Conservation (phyloP, 2,329 filamentous ascomycete species). For the Diatrype stigma region DNA sequence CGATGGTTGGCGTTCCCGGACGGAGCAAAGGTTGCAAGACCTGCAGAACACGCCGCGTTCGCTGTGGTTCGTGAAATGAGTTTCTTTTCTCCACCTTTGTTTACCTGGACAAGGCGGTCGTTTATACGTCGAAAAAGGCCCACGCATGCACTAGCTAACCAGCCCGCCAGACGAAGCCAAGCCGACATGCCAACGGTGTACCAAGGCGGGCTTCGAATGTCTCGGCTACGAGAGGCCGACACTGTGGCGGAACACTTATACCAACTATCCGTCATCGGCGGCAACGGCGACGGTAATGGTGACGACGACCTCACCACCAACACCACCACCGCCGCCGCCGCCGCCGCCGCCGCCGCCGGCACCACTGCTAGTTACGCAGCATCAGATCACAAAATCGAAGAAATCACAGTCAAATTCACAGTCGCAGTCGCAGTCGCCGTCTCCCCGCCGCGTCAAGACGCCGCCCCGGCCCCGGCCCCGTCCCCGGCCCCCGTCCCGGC, state of each 20-base stretch:
- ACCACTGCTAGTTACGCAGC: no score
- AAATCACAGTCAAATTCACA: not conserved
- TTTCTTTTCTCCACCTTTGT: not conserved
- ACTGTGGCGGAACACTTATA: slow-evolving; percentile 15
- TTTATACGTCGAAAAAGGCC: no score
- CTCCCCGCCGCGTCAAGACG: no score
- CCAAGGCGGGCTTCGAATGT: slow-evolving; percentile 14
- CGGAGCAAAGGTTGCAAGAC: slow-evolving; percentile 17
- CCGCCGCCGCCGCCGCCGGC: no score
- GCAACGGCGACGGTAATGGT: not conserved
- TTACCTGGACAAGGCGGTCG: no score
- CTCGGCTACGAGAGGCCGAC: slow-evolving; percentile 14
- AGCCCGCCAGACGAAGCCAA: slow-evolving; percentile 15
- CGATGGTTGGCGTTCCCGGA: slow-evolving; percentile 17
- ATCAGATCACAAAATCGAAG: no score
- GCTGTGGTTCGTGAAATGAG: slow-evolving; percentile 13
- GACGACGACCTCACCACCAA: no score
- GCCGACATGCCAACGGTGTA: slow-evolving; percentile 13
- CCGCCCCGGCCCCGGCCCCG: slow-evolving; percentile 4
- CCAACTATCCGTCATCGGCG: not conserved
- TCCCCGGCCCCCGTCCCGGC: not conserved
- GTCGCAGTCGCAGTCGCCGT: no score
- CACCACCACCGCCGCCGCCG: no score
- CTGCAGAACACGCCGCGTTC: slow-evolving; percentile 14
- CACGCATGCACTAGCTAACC: slow-evolving; percentile 3